These are phyloP conservation scores for Silene conica DNA, from an alignment of 148 eudicot species.

Conservation along the genomic window DNA sequence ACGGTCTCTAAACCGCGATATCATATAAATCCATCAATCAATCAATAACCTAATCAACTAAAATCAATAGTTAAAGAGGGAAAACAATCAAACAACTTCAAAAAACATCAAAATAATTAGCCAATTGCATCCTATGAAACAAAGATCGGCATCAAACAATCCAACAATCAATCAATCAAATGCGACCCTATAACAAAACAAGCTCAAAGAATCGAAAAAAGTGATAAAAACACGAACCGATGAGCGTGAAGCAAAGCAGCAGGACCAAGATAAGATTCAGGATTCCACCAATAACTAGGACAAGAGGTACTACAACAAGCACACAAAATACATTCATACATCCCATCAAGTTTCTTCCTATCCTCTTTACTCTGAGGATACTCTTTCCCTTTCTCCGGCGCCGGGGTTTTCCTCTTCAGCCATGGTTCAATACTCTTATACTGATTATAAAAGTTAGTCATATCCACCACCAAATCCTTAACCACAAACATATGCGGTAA, in stretches of 20 bases:
- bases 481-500: slow-evolving; percentile 96
- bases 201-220: not conserved
- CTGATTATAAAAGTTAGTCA: slow-evolving; percentile 95
- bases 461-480: slow-evolving; percentile 95
- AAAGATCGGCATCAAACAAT: no score
- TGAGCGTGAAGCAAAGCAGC: slow-evolving; percentile 96
- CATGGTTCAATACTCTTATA: slow-evolving; percentile 97
- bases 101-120: not conserved
- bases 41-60: no score
- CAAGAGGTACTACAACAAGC: slow-evolving; percentile 96
- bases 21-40: no score
- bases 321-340: slow-evolving; percentile 95
- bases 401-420: slow-evolving; percentile 78
- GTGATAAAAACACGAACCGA: slow-evolving; percentile 36
- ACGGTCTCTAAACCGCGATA: not conserved
- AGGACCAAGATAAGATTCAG: slow-evolving; percentile 89
- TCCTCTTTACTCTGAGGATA: slow-evolving; percentile 70
- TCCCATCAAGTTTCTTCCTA: slow-evolving; percentile 92
- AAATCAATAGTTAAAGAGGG: not conserved
- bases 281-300: slow-evolving; percentile 99
- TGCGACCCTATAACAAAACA: not conserved
- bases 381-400: slow-evolving; percentile 63
- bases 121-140: no score
- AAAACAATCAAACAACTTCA: not conserved
- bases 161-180: not conserved